Evolutionary conservation across 352 stramenopile genomes (phyloP).

Genomic region (Globisporangium mamillatum): DNA sequence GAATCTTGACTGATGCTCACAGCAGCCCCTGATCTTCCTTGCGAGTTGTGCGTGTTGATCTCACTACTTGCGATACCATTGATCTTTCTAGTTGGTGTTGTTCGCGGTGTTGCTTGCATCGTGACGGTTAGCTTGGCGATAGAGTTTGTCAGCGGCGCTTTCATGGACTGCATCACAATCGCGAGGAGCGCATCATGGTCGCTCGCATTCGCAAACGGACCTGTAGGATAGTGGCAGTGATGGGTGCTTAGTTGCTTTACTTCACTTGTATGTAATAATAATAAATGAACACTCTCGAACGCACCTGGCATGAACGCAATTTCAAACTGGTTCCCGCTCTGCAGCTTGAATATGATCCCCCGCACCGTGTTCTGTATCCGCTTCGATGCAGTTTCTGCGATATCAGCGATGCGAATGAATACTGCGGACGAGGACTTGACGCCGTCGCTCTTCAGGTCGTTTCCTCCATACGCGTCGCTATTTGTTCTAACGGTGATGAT

Average conservation of each 20-base stretch:
- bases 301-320: constrained; percentile 61
- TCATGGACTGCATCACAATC: constrained; percentile 20
- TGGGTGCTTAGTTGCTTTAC: not conserved
- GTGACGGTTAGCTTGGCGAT: not conserved
- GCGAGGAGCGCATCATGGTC: constrained; percentile 51
- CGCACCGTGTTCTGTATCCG: constrained; percentile 41
- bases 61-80: not conserved
- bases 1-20: not conserved
- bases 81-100: not conserved
- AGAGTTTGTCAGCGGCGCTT: not conserved
- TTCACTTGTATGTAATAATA: not conserved
- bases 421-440: constrained; percentile 14
- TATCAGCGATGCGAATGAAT: constrained; percentile 18
- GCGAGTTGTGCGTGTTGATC: not conserved
- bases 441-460: not conserved
- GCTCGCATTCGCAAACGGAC: constrained; percentile 26
- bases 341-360: constrained; percentile 38
- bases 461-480: not conserved
- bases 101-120: not conserved
- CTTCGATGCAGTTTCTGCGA: constrained; percentile 27
- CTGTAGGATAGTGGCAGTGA: not conserved
- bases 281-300: not conserved
- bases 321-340: constrained; percentile 37
- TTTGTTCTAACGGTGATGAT: not conserved
- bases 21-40: not conserved